Evolutionary conservation across 179 eudicot genomes (phyloP), one percentile per base, ranked within the genome.

Genomic region (Gypsophila paniculata): DNA sequence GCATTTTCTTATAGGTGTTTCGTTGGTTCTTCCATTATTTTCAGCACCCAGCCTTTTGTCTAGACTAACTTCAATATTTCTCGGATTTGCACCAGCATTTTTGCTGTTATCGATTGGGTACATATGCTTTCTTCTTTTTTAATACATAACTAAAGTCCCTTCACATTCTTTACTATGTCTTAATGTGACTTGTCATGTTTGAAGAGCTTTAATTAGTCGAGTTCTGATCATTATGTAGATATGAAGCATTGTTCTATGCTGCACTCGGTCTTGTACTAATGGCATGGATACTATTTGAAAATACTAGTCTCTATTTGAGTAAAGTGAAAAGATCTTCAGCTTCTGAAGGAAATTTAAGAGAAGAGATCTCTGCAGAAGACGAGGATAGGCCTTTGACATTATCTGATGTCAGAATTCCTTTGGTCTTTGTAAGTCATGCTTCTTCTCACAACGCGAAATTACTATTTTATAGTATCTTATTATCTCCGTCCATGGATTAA

Each of bases 21-120:
- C 97, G 8, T 79, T 91, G 85, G 78, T 85, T 57, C 95, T 91
- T 64, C 99, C 99, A 23, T 86, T 94, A 71, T 90, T 91, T 75
- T 94, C 99, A 64, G 84, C 88, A 68, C 86, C 89, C 70, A 82
- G 91, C 77, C 83, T 91, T 61, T 83, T 91, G 85, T 86, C 96
- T 32, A 86, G 97, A 75, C 81, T 94, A 42, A 86, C 88, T 74
- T 89, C 99, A 69, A 86, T 94, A 73, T 94, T 89, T 82, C 91
- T 94, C 69, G 99, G 99, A 75, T 89, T 94, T 84, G 99, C 99
- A 63, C 99, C 99, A 58, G 74, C 96, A 34, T 94, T 89, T 86
- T 81, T 94, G 74, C 89, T 94, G 76, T 82, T 94, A 53, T 94
- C 99, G 38, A 89, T 94, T 34, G 99, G 99, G 99, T 94, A 91